Evolutionary conservation across 2,329 filamentous ascomycete genomes (phyloP).

Genomic region (Colletotrichum agaves): DNA sequence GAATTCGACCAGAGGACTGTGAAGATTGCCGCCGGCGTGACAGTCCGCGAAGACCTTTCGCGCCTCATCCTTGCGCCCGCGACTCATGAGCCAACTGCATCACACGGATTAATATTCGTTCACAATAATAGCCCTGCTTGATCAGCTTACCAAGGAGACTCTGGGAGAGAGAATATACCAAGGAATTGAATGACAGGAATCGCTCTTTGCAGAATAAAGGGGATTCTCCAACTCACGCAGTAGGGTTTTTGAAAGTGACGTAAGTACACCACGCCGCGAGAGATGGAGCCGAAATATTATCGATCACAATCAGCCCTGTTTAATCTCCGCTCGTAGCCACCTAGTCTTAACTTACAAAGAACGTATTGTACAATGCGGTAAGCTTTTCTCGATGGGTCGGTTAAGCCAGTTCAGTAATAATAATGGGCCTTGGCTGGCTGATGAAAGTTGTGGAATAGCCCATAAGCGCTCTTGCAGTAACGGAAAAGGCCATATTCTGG

Average conservation of each 20-base stretch:
- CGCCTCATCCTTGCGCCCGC: conserved; percentile 63
- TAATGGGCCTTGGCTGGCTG: conserved; percentile 45
- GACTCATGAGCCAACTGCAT: conserved; percentile 66
- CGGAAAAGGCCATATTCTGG: conserved; percentile 43
- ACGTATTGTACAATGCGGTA: conserved; percentile 57
- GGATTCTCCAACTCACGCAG: conserved; percentile 43
- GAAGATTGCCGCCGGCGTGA: conserved; percentile 60
- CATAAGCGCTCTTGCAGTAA: conserved; percentile 47
- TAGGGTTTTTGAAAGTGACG: conserved; percentile 48
- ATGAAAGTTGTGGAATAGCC: conserved; percentile 47
- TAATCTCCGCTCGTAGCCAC: neutral
- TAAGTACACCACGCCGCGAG: conserved; percentile 44
- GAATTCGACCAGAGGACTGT: conserved; percentile 29
- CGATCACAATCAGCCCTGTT: neutral
- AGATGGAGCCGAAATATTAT: conserved; percentile 45
- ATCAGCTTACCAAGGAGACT: conserved; percentile 57
- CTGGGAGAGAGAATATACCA: conserved; percentile 55
- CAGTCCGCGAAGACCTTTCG: conserved; percentile 64
- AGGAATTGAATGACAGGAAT: conserved; percentile 47
- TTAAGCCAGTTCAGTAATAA: conserved; percentile 50
- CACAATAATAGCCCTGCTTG: fast-evolving
- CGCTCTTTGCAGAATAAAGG: conserved; percentile 49
- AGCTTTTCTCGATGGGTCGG: conserved; percentile 47
- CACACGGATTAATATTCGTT: neutral
- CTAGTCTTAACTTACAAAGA: conserved; percentile 32